Evolutionary conservation across 306 rosid species (phyloP).

Genomic region (apple (Malus domestica)): DNA sequence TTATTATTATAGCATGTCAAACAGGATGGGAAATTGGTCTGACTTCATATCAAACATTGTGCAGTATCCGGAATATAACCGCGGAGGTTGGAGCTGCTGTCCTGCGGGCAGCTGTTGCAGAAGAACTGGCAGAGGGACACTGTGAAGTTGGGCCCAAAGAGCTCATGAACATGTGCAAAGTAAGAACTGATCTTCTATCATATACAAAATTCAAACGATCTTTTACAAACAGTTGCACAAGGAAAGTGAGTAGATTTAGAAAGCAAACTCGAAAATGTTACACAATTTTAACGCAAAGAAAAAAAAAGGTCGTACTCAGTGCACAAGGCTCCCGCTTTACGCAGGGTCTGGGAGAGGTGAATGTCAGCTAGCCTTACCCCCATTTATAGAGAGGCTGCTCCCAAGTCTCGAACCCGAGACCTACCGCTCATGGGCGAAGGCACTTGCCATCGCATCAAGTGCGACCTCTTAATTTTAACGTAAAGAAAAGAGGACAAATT

Average conservation of each 20-base stretch:
- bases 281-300: not conserved
- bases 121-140: conserved; percentile 75
- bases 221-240: not conserved
- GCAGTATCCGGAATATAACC: conserved; percentile 76
- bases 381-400: too few species aligned
- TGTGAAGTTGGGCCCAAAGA: conserved; percentile 58
- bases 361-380: too few species aligned
- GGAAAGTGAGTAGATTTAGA: not conserved
- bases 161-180: conserved; percentile 65
- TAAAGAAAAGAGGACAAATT: not conserved
- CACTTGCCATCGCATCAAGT: too few species aligned
- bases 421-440: too few species aligned
- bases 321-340: too few species aligned
- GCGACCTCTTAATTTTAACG: not conserved
- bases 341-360: too few species aligned
- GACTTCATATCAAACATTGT: not conserved
- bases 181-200: conserved; percentile 26
- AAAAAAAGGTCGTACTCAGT: not conserved
- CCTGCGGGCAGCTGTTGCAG: conserved; percentile 64
- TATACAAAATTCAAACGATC: not conserved
- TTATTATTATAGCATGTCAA: not conserved
- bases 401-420: too few species aligned
- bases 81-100: conserved; percentile 95
- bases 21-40: conserved; percentile 1
- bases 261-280: not conserved